Percentiles rank a stretch among this genome's conserved stretches.
Conservation (phyloP, 306 rosid genomes). For the Sphenostylis stenocarpa region DNA sequence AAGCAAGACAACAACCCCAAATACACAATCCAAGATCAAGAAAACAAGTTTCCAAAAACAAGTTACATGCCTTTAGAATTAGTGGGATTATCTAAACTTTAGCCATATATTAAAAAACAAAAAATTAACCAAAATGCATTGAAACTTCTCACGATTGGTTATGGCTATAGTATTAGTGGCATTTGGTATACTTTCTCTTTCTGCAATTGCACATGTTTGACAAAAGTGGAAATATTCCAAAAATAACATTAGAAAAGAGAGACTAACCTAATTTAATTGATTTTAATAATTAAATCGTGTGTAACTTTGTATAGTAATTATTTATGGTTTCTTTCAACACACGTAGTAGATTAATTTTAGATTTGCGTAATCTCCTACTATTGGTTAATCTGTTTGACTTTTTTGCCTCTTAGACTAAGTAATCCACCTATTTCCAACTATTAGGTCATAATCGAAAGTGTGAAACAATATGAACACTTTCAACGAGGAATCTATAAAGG, state of each 20-base stretch:
- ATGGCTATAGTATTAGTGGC: slow-evolving; percentile 2
- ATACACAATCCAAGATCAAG: neutral
- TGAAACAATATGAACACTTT: slow-evolving; percentile 17
- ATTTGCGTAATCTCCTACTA: neutral
- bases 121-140: neutral
- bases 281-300: neutral
- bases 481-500: neutral
- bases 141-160: neutral
- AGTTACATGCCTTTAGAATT: neutral
- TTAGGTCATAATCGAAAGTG: neutral
- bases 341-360: neutral
- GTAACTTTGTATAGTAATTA: neutral
- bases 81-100: no score
- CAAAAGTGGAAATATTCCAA: neutral
- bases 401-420: neutral
- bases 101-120: neutral
- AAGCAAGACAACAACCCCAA: neutral
- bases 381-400: slow-evolving; percentile 31
- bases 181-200: slow-evolving; percentile 29
- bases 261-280: neutral
- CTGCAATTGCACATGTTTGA: slow-evolving; percentile 25
- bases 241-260: neutral
- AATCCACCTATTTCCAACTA: neutral
- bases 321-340: slow-evolving; percentile 3
- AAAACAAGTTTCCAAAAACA: neutral